A percentile compares a stretch with the other conserved stretches of the same genome.
Evolutionary conservation across 2,329 filamentous ascomycete species (phyloP).

Genomic region (Hypoxylon sp.): DNA sequence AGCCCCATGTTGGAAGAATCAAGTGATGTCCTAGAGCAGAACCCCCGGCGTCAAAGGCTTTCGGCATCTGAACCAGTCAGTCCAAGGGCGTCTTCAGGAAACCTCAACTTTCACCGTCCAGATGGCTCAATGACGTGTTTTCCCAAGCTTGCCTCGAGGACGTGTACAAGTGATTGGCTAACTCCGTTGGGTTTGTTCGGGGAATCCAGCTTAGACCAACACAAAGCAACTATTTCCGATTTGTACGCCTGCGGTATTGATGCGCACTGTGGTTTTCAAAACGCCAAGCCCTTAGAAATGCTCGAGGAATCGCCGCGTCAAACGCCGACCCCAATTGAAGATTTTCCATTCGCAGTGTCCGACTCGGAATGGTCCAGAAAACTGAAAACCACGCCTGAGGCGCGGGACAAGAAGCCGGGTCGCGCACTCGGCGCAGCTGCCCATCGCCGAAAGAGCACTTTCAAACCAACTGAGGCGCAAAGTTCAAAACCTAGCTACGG

Average conservation of each 20-base stretch:
- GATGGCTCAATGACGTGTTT: conserved; percentile 43
- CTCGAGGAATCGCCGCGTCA: conserved; percentile 38
- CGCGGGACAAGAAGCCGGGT: conserved; percentile 26
- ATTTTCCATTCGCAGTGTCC: background rate
- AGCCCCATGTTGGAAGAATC: conserved; percentile 21
- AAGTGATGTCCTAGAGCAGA: background rate
- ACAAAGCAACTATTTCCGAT: conserved; percentile 24
- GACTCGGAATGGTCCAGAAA: conserved; percentile 14
- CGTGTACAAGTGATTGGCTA: conserved; percentile 47
- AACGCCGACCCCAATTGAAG: conserved; percentile 15
- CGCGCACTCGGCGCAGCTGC: conserved; percentile 36
- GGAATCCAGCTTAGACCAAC: conserved; percentile 19
- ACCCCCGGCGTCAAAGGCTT: conserved; percentile 22
- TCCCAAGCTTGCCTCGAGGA: conserved; percentile 44
- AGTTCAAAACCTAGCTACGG: conserved; percentile 14
- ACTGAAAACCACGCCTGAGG: background rate
- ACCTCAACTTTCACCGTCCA: conserved; percentile 12
- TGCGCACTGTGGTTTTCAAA: conserved; percentile 42
- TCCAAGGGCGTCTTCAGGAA: conserved; percentile 15
- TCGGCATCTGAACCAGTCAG: conserved; percentile 41
- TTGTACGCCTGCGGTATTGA: conserved; percentile 46
- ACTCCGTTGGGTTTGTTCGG: conserved; percentile 41
- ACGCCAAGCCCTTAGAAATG: conserved; percentile 25
- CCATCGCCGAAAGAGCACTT: conserved; percentile 38
- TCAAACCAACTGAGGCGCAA: conserved; percentile 10